Evolutionary conservation across 805 yeast species (phyloP).

Genomic region (Teunomyces pallodes): DNA sequence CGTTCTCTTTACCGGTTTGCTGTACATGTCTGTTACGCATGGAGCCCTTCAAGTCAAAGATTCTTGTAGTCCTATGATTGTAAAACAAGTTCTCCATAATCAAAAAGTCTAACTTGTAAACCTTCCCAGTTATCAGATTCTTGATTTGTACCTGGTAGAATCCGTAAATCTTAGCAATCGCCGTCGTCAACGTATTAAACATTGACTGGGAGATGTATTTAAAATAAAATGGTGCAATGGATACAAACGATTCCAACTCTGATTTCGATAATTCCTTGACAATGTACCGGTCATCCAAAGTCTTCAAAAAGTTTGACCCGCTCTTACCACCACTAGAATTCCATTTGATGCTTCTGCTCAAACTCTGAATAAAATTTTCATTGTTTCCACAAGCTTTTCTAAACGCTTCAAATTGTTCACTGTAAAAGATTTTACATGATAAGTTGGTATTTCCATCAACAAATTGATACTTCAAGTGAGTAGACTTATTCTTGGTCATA

Average conservation of each 20-base stretch:
- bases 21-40: conserved; percentile 97
- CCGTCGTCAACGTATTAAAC: conserved; percentile 93
- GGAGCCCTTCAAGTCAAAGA: conserved; percentile 95
- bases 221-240: conserved; percentile 94
- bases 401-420: conserved; percentile 95
- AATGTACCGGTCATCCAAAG: conserved; percentile 84
- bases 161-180: conserved; percentile 91
- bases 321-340: conserved; percentile 95
- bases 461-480: conserved; percentile 89
- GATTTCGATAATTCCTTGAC: conserved; percentile 84
- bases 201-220: conserved; percentile 93
- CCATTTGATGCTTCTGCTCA: conserved; percentile 93
- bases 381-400: conserved; percentile 78
- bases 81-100: conserved; percentile 96
- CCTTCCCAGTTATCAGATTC: conserved; percentile 71
- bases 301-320: conserved; percentile 90
- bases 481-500: conserved; percentile 79
- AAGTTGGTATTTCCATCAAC: conserved; percentile 76
- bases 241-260: conserved; percentile 90
- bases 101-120: conserved; percentile 82
- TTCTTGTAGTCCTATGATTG: conserved; percentile 73
- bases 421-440: conserved; percentile 91
- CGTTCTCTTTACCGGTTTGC: conserved; percentile 93
- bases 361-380: conserved; percentile 77
- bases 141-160: conserved; percentile 90